Evolutionary conservation across 2,329 filamentous ascomycete genomes (phyloP).

Genomic region (Cercospora zeae-maydis): DNA sequence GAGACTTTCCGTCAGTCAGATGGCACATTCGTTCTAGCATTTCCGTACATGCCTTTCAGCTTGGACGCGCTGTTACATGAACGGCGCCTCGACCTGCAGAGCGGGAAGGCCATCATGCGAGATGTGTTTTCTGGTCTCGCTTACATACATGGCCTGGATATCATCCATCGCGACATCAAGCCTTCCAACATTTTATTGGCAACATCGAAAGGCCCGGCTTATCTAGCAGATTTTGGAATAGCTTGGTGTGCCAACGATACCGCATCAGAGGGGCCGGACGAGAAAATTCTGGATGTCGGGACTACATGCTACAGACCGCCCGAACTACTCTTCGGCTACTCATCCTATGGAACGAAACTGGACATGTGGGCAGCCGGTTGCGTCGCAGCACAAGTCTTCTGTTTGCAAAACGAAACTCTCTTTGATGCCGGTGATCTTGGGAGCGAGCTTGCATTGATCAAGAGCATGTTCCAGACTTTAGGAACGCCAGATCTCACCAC

Average conservation of each 20-base stretch:
- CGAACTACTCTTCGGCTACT: conserved; percentile 83
- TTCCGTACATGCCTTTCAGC: conserved; percentile 76
- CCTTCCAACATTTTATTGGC: conserved; percentile 68
- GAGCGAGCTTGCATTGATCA: conserved; percentile 83
- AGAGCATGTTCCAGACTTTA: conserved; percentile 87
- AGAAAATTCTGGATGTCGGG: conserved; percentile 88
- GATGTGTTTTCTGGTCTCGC: conserved; percentile 69
- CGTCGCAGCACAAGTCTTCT: conserved; percentile 72
- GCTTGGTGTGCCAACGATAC: conserved; percentile 66
- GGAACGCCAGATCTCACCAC: conserved; percentile 76
- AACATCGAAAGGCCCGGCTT: conserved; percentile 61
- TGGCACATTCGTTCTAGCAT: conserved; percentile 72
- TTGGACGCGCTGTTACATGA: conserved; percentile 62
- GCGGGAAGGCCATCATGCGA: conserved; percentile 52
- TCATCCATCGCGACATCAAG: conserved; percentile 93
- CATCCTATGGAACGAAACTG: conserved; percentile 64
- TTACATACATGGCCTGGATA: conserved; percentile 67
- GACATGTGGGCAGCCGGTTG: conserved; percentile 90
- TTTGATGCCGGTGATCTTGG: conserved; percentile 89
- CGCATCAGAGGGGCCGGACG: conserved; percentile 58
- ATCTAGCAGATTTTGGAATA: conserved; percentile 87
- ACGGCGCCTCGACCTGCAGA: conserved; percentile 28
- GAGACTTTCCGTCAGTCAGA: conserved; percentile 68
- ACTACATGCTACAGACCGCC: conserved; percentile 89
- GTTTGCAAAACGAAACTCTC: conserved; percentile 56